Conservation (phyloP, 129 eudicot species). For the Gnaphalium uliginosum region DNA sequence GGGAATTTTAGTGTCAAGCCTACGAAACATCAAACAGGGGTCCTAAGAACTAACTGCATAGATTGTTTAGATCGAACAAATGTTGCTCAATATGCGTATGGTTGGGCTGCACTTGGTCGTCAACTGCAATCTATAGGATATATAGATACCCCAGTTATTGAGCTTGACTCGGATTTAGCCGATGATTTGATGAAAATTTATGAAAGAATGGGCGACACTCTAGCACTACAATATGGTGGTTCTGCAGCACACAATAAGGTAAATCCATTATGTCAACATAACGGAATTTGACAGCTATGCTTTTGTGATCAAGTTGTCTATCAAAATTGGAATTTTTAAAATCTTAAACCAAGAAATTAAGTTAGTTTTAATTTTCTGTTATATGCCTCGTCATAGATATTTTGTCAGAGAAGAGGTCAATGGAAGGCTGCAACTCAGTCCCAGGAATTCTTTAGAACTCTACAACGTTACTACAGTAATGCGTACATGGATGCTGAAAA, state of each 20-base stretch:
- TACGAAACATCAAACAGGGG: slow-evolving; percentile 68
- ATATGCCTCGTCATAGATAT: slow-evolving; percentile 52
- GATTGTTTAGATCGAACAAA: slow-evolving; percentile 98
- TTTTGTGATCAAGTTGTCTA: slow-evolving; percentile 2
- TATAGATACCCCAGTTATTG: slow-evolving; percentile 49
- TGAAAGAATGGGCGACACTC: slow-evolving; percentile 97
- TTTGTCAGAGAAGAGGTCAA: slow-evolving; percentile 90
- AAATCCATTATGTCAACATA: slow-evolving; percentile 13
- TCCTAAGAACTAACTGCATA: slow-evolving; percentile 90
- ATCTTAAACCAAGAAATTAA: background rate
- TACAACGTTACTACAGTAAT: slow-evolving; percentile 91
- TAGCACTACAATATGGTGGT: slow-evolving; percentile 95
- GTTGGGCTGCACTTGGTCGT: slow-evolving; percentile 90
- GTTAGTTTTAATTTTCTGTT: background rate
- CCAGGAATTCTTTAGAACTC: slow-evolving; percentile 83
- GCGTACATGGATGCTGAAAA: slow-evolving; percentile 98
- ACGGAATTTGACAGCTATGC: background rate
- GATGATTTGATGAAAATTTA: slow-evolving; percentile 73
- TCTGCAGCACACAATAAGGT: slow-evolving; percentile 99
- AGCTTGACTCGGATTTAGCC: slow-evolving; percentile 66
- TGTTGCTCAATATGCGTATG: slow-evolving; percentile 90
- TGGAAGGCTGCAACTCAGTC: slow-evolving; percentile 99
- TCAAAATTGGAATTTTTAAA: background rate
- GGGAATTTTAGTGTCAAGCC: slow-evolving; percentile 38
- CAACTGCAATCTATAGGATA: slow-evolving; percentile 81